Conservation (phyloP, 805 yeast species). For the Kodamaea lidongshanica region DNA sequence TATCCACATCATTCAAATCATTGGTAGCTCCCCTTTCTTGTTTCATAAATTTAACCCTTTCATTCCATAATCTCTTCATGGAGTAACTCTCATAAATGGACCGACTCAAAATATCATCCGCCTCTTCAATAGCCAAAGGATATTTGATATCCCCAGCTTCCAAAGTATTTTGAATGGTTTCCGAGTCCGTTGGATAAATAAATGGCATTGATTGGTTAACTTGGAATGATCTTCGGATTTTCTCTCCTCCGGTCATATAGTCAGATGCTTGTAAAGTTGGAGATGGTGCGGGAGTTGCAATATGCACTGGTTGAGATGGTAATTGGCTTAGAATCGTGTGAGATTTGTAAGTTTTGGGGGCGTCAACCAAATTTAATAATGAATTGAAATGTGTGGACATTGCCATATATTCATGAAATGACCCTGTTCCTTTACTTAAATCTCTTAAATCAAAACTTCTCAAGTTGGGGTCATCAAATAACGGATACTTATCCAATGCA, state of each 20-base stretch:
- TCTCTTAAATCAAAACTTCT: conserved; percentile 14
- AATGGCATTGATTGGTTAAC: conserved; percentile 64
- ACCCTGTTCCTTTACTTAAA: conserved; percentile 19
- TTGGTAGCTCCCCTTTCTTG: conserved; percentile 56
- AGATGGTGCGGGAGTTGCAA: conserved; percentile 86
- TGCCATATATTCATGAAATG: conserved; percentile 30
- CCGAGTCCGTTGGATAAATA: conserved; percentile 48
- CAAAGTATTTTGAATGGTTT: conserved; percentile 4
- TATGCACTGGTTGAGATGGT: conserved; percentile 54
- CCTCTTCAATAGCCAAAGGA: conserved; percentile 77
- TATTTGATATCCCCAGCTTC: conserved; percentile 21
- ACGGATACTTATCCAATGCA: conserved; percentile 67
- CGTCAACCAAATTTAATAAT: conserved; percentile 52
- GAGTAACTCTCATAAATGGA: conserved; percentile 62
- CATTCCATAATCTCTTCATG: conserved; percentile 65
- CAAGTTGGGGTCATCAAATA: conserved; percentile 45
- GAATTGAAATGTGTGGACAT: conserved; percentile 44
- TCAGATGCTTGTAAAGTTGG: conserved; percentile 51
- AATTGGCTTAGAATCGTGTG: conserved; percentile 39
- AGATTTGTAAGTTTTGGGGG: conserved; percentile 47
- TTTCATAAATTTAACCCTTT: conserved; percentile 61
- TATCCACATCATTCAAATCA: conserved; percentile 14
- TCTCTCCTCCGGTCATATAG: conserved; percentile 43
- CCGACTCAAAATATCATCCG: conserved; percentile 57
- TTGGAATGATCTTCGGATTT: conserved; percentile 52